These are phyloP conservation scores for Trichophyton equinum DNA, from an alignment of 2,329 filamentous ascomycete genomes.

Conservation along the genomic window DNA sequence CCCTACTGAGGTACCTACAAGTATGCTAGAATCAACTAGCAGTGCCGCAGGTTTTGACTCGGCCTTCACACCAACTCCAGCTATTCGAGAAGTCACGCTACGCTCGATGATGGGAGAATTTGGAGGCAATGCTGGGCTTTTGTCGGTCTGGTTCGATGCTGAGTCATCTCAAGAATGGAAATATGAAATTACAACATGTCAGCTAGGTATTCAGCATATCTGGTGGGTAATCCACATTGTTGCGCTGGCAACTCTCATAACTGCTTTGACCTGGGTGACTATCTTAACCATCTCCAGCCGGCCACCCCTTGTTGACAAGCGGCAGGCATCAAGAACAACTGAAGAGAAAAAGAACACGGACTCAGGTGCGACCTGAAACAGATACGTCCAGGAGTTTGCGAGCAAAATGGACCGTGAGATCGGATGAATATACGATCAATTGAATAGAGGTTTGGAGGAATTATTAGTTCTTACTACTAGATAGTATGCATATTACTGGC, in stretches of 20 bases:
- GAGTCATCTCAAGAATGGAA: slow-evolving; percentile 56
- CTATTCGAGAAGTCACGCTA: slow-evolving; percentile 75
- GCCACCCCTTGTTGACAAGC: background rate
- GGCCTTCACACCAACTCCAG: slow-evolving; percentile 20
- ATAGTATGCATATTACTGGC: slow-evolving; percentile 1
- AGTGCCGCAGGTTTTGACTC: background rate
- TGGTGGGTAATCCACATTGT: slow-evolving; percentile 87
- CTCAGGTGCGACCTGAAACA: too few species aligned
- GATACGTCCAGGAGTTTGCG: background rate
- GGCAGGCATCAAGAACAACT: slow-evolving; percentile 17
- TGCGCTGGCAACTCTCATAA: slow-evolving; percentile 41
- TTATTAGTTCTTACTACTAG: background rate
- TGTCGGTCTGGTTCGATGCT: slow-evolving; percentile 81
- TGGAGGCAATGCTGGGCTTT: slow-evolving; percentile 76
- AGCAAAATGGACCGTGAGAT: background rate
- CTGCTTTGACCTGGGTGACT: slow-evolving; percentile 17
- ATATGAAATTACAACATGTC: slow-evolving; percentile 67
- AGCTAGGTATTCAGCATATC: slow-evolving; percentile 71
- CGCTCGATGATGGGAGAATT: slow-evolving; percentile 98
- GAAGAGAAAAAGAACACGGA: background rate
- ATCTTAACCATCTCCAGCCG: background rate
- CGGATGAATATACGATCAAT: background rate
- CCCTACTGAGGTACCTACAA: background rate
- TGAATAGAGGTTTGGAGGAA: background rate
- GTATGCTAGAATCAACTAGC: background rate